Conservation (phyloP, 2,329 filamentous ascomycete species). For the Cordyceps fumosorosea region DNA sequence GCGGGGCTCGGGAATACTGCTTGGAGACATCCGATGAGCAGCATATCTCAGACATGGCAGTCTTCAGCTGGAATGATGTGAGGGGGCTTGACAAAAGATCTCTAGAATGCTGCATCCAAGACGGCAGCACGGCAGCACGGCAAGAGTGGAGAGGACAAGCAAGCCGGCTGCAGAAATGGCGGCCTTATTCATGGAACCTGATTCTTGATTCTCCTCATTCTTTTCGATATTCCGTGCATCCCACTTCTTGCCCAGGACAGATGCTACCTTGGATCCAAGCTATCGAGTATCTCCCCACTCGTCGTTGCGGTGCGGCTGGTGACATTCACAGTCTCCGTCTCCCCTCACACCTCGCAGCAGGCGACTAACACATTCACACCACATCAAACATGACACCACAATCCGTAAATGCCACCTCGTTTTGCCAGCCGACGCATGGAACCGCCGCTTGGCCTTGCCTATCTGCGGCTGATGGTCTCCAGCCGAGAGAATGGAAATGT, state of each 20-base stretch:
- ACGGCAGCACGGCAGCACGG: too few relatives aligned
- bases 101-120: too few relatives aligned
- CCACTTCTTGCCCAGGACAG: neutral
- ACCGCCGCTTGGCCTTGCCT: constrained; percentile 5
- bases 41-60: too few relatives aligned
- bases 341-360: neutral
- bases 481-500: neutral
- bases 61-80: too few relatives aligned
- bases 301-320: neutral
- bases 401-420: neutral
- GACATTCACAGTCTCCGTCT: neutral
- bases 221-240: neutral
- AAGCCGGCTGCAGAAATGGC: too few relatives aligned
- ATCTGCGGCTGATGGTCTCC: neutral
- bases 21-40: too few relatives aligned
- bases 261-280: neutral
- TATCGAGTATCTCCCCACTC: constrained; percentile 2
- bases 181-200: too few relatives aligned
- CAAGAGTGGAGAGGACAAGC: too few relatives aligned
- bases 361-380: neutral
- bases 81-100: too few relatives aligned
- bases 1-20: too few relatives aligned
- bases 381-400: neutral
- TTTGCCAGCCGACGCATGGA: neutral
- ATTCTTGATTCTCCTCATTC: neutral